These are phyloP conservation scores for Hypomontagnella monticulosa DNA, from an alignment of 495 filamentous ascomycete genomes.

Conservation along the genomic window DNA sequence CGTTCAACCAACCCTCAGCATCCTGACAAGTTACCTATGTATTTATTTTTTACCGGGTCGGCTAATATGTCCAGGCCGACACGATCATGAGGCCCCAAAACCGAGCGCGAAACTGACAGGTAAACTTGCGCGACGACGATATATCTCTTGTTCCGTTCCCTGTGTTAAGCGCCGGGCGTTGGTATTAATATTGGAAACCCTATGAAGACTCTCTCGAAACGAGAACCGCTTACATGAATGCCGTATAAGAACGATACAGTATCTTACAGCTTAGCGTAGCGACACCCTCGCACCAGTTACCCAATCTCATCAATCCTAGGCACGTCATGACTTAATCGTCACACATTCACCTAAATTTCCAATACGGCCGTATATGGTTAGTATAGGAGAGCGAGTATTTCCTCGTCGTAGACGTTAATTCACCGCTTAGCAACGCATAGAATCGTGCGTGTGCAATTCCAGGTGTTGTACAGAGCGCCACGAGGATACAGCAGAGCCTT, in stretches of 20 bases:
- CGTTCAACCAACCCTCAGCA: constrained; percentile 1
- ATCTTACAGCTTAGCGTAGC: constrained; percentile 27
- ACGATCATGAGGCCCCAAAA: not conserved
- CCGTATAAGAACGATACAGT: not conserved
- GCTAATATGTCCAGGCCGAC: not conserved
- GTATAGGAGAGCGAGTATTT: constrained; percentile 14
- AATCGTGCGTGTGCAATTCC: constrained; percentile 13
- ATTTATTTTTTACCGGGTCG: constrained; percentile 2
- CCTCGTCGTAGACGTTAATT: constrained; percentile 13
- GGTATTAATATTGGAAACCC: not conserved
- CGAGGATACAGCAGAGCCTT: not conserved
- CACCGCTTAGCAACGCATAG: constrained; percentile 14
- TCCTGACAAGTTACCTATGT: not conserved
- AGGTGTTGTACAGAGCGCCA: constrained; percentile 20
- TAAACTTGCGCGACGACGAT: no score
- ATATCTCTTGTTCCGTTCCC: not conserved
- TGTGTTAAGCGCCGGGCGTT: not conserved
- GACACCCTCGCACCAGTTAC: constrained; percentile 34
- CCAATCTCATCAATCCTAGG: constrained; percentile 32
- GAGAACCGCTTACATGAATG: no score
- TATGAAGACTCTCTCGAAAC: no score
- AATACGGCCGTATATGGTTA: constrained; percentile 40
- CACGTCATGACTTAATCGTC: constrained; percentile 36
- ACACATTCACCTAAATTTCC: constrained; percentile 33
- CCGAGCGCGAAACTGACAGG: not conserved